phyloP scores from a whole-genome alignment of 2,329 filamentous ascomycete genomes.

The Neopestalotiopsis clavispora region DNA sequence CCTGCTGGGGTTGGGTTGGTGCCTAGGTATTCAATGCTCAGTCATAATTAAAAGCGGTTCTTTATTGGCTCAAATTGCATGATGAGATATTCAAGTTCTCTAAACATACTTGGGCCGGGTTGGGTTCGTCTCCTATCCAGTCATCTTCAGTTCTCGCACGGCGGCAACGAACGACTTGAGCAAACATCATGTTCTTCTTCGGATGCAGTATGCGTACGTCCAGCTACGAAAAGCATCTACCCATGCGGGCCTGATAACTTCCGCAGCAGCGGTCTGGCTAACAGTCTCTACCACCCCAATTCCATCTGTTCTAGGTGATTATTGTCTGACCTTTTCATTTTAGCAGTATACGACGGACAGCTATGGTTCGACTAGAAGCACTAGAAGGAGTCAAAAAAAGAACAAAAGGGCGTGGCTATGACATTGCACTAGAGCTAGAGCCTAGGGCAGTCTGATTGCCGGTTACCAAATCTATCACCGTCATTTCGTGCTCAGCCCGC shows the following conservation, averaged over 20 bases:
- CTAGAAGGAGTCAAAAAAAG: background rate
- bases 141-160: background rate
- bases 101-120: background rate
- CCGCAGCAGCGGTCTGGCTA: background rate
- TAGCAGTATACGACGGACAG: background rate
- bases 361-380: background rate
- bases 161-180: background rate
- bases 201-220: background rate
- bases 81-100: background rate
- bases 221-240: background rate
- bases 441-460: background rate
- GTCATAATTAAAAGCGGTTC: background rate
- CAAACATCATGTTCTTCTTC: background rate
- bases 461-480: background rate
- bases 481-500: background rate
- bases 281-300: background rate
- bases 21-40: no score
- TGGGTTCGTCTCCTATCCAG: background rate
- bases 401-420: slow-evolving; percentile 1
- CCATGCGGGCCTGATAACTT: background rate
- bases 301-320: background rate
- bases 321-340: background rate
- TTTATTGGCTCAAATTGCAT: background rate
- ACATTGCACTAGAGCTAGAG: background rate
- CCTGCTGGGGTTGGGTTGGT: no score